Conservation (phyloP, 1,139 yeast genomes). For the Saccharomyces hybrid region DNA sequence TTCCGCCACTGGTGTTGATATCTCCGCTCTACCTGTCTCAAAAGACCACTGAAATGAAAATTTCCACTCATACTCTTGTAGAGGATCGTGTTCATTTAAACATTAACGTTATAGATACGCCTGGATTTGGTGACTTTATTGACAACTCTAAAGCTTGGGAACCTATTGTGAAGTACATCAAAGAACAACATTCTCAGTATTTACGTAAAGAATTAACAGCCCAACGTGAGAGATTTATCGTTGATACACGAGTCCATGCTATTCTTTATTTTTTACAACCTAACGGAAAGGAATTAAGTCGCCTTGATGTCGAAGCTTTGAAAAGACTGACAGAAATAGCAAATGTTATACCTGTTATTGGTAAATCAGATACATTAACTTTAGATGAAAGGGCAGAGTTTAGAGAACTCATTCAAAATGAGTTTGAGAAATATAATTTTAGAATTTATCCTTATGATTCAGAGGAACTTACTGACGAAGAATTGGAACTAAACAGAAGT, state of each 20-base stretch:
- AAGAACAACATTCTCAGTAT: constrained; percentile 91
- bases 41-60: constrained; percentile 85
- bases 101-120: constrained; percentile 86
- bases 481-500: constrained; percentile 67
- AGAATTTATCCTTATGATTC: constrained; percentile 82
- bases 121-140: constrained; percentile 95
- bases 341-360: constrained; percentile 91
- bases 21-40: constrained; percentile 62
- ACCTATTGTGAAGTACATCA: constrained; percentile 87
- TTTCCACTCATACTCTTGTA: constrained; percentile 56
- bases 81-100: constrained; percentile 86
- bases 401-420: constrained; percentile 68
- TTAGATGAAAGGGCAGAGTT: constrained; percentile 73
- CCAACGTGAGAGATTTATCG: constrained; percentile 74
- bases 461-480: constrained; percentile 69
- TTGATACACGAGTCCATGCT: constrained; percentile 93
- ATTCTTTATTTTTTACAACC: constrained; percentile 88
- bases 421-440: constrained; percentile 66
- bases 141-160: constrained; percentile 97
- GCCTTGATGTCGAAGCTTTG: constrained; percentile 75
- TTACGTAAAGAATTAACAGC: constrained; percentile 94
- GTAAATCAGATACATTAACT: constrained; percentile 85
- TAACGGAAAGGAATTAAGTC: constrained; percentile 69
- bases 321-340: constrained; percentile 83
- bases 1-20: constrained; percentile 47